Evolutionary conservation across 805 yeast genomes (phyloP), one percentile per base, ranked within the genome.

Genomic region (Grigorovia humatica): DNA sequence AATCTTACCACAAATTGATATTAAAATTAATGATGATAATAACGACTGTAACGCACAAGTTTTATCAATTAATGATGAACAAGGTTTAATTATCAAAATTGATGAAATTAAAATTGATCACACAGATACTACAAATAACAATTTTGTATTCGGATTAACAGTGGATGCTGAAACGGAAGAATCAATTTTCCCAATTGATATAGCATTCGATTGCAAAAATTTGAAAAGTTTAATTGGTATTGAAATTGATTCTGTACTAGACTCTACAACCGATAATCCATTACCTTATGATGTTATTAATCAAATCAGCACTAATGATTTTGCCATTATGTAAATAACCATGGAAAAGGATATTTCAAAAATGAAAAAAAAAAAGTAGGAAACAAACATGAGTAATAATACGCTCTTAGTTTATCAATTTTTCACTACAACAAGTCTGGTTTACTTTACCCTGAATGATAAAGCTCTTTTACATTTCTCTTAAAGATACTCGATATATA

Each of bases 111-210:
- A 74, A 30, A 68, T 79, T 9, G 80, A 77, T 44, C 65, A 78
- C 4, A 73, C 77, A 27, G 96, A 90, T 46, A 32, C 38, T 5
- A 3, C 38, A 32, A 38, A 38, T 15, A 15, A 38, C 13, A 38
- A 38, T 38, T 38, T 38, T 19, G 81, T 87, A 45, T 82, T 93
- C 66, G 95, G 87, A 65, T 82, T 93, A 64, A 67, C 83, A 9
- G 80, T 88, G 53, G 84, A 83, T 57, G 85, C 83, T 18, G 82
- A 76, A 43, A 80, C 78, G 56, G 97, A 91, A 68, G 96, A 89
- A 55, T 76, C 80, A 12, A 73, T 91, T 61, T 91, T 89, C 85
- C 99, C 99, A 54, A 80, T 91, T 74, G 71, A 74, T 42, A 71
- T 71, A 55, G 75, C 76, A 20, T 71, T 69, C 17, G 71, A 75